A percentile compares a stretch with the other conserved stretches of the same genome.
These are phyloP conservation scores for Metschnikowia arizonensis DNA, from an alignment of 805 yeast genomes.

Conservation along the genomic window DNA sequence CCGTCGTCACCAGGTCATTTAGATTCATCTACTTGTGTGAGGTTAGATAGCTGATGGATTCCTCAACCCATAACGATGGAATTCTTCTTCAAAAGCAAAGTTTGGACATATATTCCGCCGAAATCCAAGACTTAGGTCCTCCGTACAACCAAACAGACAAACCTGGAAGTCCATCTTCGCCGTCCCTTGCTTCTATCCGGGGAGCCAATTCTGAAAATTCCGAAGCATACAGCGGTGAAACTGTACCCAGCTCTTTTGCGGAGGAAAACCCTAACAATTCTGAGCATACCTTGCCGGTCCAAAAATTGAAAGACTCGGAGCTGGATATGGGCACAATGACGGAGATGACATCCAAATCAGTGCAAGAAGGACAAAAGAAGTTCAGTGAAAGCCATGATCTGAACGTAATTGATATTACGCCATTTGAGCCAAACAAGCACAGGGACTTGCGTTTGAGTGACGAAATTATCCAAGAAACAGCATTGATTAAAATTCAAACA, in stretches of 20 bases:
- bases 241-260: conserved; percentile 18
- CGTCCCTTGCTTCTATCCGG: conserved; percentile 14
- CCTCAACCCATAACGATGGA: conserved; percentile 1
- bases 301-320: conserved; percentile 10
- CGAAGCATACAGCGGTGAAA: conserved; percentile 17
- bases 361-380: not conserved
- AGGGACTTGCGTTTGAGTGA: not conserved
- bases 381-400: not conserved
- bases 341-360: conserved; percentile 4
- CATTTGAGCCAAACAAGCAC: not conserved
- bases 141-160: conserved; percentile 1
- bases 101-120: not conserved
- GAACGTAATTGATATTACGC: not conserved
- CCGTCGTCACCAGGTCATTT: not conserved
- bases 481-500: not conserved
- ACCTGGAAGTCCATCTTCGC: conserved; percentile 14
- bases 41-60: conserved; percentile 2
- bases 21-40: not conserved
- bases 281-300: conserved; percentile 6
- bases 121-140: conserved; percentile 4
- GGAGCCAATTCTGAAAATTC: conserved; percentile 16
- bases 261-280: conserved; percentile 14
- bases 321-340: conserved; percentile 15
- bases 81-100: not conserved
- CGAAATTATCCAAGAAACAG: not conserved